Evolutionary conservation across 2,329 filamentous ascomycete genomes (phyloP).

Genomic region (Sordariomycetes sp.): DNA sequence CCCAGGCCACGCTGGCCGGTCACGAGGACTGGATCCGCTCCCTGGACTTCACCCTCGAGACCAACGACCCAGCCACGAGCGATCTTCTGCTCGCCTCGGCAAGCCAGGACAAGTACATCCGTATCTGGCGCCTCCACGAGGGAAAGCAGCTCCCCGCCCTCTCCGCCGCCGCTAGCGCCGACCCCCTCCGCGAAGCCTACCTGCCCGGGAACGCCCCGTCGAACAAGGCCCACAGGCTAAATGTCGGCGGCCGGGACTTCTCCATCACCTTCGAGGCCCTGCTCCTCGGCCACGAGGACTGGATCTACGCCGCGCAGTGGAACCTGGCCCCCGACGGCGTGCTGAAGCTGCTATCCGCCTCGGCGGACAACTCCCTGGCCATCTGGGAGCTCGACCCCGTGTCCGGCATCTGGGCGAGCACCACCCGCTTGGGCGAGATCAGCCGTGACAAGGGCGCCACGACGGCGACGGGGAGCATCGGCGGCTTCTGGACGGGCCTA

Average conservation of each 20-base stretch:
- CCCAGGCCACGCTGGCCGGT: constrained; percentile 69
- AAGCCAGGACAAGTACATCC: constrained; percentile 95
- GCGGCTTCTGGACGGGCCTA: constrained; percentile 91
- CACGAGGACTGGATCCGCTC: constrained; percentile 95
- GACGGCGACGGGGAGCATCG: constrained; percentile 88
- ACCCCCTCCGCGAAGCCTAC: constrained; percentile 47
- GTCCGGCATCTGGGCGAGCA: constrained; percentile 87
- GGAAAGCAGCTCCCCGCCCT: constrained; percentile 54
- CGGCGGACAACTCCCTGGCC: constrained; percentile 87
- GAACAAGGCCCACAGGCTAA: constrained; percentile 79
- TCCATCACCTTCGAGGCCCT: constrained; percentile 89
- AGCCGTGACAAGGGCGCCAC: constrained; percentile 92
- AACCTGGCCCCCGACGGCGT: constrained; percentile 30
- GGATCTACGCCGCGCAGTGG: constrained; percentile 90
- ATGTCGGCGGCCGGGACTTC: constrained; percentile 50
- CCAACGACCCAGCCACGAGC: constrained; percentile 28
- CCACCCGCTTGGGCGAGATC: constrained; percentile 80
- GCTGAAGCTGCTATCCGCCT: constrained; percentile 69
- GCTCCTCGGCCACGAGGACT: constrained; percentile 91
- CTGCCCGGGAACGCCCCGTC: constrained; percentile 63
- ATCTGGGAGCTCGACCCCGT: constrained; percentile 80
- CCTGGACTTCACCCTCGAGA: constrained; percentile 64
- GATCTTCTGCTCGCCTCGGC: constrained; percentile 83
- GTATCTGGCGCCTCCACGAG: constrained; percentile 77
- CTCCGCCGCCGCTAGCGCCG: constrained; percentile 38